Conservation (phyloP, 495 filamentous ascomycete species). For the Aspergillus homomorphus region DNA sequence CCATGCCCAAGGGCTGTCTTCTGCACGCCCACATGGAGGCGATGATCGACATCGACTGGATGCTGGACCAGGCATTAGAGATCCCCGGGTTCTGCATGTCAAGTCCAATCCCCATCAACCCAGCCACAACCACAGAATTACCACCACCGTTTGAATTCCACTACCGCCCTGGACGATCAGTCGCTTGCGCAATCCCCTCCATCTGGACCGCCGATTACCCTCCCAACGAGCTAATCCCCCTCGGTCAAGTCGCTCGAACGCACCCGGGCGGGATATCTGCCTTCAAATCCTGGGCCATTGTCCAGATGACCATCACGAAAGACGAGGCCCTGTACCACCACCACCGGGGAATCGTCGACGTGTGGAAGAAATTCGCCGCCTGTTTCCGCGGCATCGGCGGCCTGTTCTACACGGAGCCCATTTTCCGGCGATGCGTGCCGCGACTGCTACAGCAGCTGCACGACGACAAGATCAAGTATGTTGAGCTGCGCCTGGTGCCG, state of each 20-base stretch:
- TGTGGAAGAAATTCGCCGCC: constrained; percentile 13
- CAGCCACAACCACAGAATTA: not conserved
- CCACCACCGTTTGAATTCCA: constrained; percentile 6
- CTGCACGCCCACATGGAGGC: constrained; percentile 19
- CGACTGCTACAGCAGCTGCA: constrained; percentile 16
- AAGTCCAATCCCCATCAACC: constrained; percentile 5
- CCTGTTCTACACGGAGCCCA: constrained; percentile 13
- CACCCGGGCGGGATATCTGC: constrained; percentile 8
- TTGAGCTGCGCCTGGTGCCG: constrained; percentile 13
- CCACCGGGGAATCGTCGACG: constrained; percentile 13
- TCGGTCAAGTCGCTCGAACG: not conserved
- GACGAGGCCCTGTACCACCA: constrained; percentile 14
- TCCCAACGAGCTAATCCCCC: constrained; percentile 3
- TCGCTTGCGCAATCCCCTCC: not conserved
- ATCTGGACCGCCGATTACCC: constrained; percentile 12
- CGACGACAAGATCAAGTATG: constrained; percentile 13
- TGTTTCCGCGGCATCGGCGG: constrained; percentile 11
- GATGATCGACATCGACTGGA: constrained; percentile 19
- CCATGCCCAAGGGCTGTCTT: constrained; percentile 18
- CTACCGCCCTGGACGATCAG: constrained; percentile 5
- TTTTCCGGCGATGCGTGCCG: constrained; percentile 14
- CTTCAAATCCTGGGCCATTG: constrained; percentile 13
- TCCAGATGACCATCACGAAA: constrained; percentile 12
- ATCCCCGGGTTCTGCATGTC: constrained; percentile 12
- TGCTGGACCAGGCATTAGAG: constrained; percentile 14